These are phyloP conservation scores for Xanthoconium stramineum DNA, from an alignment of 768 basidiomycete species.

Conservation along the genomic window DNA sequence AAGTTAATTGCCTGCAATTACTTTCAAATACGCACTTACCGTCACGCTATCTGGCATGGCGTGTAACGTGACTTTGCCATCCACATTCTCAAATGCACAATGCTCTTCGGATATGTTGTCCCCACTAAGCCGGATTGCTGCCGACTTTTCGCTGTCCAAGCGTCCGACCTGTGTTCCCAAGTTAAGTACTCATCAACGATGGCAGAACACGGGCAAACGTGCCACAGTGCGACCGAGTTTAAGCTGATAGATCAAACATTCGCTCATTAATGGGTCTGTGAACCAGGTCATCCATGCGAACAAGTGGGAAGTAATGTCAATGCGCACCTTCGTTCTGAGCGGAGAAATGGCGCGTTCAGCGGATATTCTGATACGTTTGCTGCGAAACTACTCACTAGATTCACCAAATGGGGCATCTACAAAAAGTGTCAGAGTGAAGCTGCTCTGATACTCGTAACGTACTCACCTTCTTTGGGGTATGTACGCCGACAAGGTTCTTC, in stretches of 20 bases:
- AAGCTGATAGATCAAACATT: conserved; percentile 90
- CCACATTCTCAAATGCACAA: conserved; percentile 84
- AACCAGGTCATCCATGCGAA: conserved; percentile 9
- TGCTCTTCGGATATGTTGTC: conserved; percentile 90
- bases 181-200: conserved; percentile 14
- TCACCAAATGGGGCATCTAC: conserved; percentile 92
- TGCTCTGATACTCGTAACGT: conserved; percentile 2
- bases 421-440: conserved; percentile 8
- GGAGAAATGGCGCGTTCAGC: conserved; percentile 14
- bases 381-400: conserved; percentile 61
- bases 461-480: conserved; percentile 89
- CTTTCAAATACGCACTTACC: conserved; percentile 41
- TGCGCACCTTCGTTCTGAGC: conserved; percentile 67
- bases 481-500: conserved; percentile 93
- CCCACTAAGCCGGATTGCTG: conserved; percentile 90
- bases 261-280: conserved; percentile 92
- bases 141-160: conserved; percentile 73
- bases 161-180: conserved; percentile 66
- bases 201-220: conserved; percentile 24
- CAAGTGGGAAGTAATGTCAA: background rate
- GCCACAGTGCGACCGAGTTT: conserved; percentile 81
- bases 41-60: conserved; percentile 80
- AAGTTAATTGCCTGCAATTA: conserved; percentile 12
- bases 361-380: background rate
- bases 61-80: conserved; percentile 81